Evolutionary conservation across 148 eudicot species (phyloP), one percentile per base, ranked within the genome.

Genomic region (Arctostaphylos glauca): DNA sequence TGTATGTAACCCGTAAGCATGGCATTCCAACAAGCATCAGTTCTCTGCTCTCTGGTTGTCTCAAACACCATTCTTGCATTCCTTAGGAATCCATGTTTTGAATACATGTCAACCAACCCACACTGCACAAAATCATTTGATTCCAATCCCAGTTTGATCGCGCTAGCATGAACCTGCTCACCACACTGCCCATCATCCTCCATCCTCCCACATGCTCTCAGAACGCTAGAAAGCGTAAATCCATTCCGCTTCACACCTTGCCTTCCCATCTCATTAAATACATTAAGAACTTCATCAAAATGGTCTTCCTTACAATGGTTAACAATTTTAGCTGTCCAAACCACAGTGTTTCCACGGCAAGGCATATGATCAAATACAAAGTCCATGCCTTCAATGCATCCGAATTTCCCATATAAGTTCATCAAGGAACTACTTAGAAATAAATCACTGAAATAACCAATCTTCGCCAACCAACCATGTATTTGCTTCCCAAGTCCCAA

Each of bases 51-150:
- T 44, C 16, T 77, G 8, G 82, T 85, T 75, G 44, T 79, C 74
- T 92, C 86, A 72, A 93, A 92, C 58, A 85, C 89, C 83, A 56
- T 86, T 75, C 78, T 85, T 48, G 97, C 96, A 52, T 90, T 90
- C 21, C 73, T 80, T 56, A 92, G 44, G 10, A 83, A 71, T 59
- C 94, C 94, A 76, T 80, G 83, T 85, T 86, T 92, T 9, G 90
- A 89, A 79, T 95, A 95, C 93, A 92, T 90, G 84, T 89, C 87
- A 70, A 95, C 87, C 77, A 95, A 83, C 78, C 92, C 89, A 85
- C 91, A 92, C 83, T 88, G 92, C 84, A 95, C 93, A 81, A 84
- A 89, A 52, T 56, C 79, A 43, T 89, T 84, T 2, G 88, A 84
- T 23, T 89, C 92, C 53, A 89, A 80, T 31, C 86, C 91, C 62